Evolutionary conservation across 1,284 basidiomycete species (phyloP).

Genomic region (Trichosporon sp.): DNA sequence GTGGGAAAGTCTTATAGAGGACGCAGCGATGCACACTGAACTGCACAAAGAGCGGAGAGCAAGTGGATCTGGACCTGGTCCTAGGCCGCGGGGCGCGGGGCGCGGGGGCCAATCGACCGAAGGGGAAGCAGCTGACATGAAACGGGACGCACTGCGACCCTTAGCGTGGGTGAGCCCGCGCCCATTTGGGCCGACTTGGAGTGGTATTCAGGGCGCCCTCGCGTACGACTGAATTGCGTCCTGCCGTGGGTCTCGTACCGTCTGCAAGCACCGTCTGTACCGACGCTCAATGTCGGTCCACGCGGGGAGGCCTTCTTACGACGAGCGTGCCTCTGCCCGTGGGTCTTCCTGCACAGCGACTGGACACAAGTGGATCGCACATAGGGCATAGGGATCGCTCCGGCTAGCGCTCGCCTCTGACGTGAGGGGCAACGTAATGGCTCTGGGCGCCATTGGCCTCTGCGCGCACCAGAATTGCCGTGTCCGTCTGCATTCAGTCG

Average conservation of each 20-base stretch:
- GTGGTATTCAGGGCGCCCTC: background rate
- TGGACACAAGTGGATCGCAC: too few species aligned
- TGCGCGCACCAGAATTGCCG: too few species aligned
- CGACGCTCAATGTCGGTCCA: background rate
- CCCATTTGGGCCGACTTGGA: too few species aligned
- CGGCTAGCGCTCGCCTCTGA: too few species aligned
- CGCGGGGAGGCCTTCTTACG: background rate
- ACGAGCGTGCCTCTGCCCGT: too few species aligned
- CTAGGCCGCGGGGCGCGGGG: too few species aligned
- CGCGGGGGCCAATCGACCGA: too few species aligned
- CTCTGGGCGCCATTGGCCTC: too few species aligned
- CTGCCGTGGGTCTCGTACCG: background rate
- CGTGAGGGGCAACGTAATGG: too few species aligned
- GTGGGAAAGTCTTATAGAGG: background rate
- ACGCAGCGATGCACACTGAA: background rate
- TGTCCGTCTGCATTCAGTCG: too few species aligned
- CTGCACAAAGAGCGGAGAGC: background rate
- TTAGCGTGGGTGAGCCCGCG: background rate
- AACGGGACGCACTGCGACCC: background rate
- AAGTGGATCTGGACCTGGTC: background rate
- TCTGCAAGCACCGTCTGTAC: background rate
- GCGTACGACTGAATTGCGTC: background rate
- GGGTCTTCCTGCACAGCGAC: too few species aligned
- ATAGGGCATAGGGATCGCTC: too few species aligned
- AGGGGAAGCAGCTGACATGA: background rate